phyloP scores from a whole-genome alignment of 768 basidiomycete genomes.

The Chalciporus pseudorubinellus region DNA sequence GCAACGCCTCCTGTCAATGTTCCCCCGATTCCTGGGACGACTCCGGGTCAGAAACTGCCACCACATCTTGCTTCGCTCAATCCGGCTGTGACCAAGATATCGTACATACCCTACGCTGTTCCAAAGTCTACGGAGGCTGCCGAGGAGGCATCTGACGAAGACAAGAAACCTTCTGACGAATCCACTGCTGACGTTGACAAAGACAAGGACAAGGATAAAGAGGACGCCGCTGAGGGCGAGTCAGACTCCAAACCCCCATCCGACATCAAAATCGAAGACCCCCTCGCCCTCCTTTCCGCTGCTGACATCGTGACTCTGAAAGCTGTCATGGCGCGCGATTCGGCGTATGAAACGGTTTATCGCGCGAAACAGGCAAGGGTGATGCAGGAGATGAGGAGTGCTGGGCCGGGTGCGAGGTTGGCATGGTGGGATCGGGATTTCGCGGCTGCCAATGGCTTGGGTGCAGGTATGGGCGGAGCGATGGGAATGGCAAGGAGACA shows the following conservation, averaged over 20 bases:
- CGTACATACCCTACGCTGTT: conserved; percentile 26
- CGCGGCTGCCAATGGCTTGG: conserved; percentile 30
- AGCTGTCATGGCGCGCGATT: conserved; percentile 38
- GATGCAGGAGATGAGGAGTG: conserved; percentile 46
- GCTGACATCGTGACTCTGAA: conserved; percentile 35
- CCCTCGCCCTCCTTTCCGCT: conserved; percentile 27
- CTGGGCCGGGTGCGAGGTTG: conserved; percentile 41
- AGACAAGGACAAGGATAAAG: conserved; percentile 8
- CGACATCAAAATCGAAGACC: conserved; percentile 22
- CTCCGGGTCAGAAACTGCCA: conserved; percentile 31
- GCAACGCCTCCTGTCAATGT: conserved; percentile 15
- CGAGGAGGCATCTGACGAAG: conserved; percentile 20
- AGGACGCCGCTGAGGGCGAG: neutral
- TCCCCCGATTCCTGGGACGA: conserved; percentile 25
- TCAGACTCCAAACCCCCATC: conserved; percentile 10
- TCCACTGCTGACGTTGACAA: neutral
- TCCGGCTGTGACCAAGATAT: conserved; percentile 31
- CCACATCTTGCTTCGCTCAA: conserved; percentile 33
- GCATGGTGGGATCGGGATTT: conserved; percentile 68
- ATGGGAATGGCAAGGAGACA: conserved; percentile 15
- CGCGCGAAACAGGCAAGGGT: conserved; percentile 52
- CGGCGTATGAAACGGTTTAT: conserved; percentile 46
- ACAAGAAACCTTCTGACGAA: conserved; percentile 22
- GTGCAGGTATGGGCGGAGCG: conserved; percentile 8
- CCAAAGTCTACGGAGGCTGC: conserved; percentile 18